Evolutionary conservation across 1,284 basidiomycete species (phyloP).

Genomic region (Fistulina hepatica): DNA sequence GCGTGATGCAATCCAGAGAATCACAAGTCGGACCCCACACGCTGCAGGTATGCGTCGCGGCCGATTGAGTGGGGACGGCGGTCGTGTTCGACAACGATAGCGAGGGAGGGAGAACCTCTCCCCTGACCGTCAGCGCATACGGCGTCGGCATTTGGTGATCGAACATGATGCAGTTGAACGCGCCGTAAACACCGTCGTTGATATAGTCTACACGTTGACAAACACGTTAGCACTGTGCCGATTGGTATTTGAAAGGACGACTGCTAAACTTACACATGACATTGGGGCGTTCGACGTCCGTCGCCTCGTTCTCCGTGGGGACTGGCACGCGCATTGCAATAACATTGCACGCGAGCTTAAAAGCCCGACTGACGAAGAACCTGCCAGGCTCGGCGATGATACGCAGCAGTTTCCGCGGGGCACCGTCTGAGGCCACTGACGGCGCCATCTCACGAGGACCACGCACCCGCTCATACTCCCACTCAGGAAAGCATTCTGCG

Average conservation of each 20-base stretch:
- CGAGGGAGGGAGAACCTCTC: slow-evolving; percentile 41
- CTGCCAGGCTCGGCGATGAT: slow-evolving; percentile 96
- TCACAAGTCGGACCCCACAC: slow-evolving; percentile 82
- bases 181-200: slow-evolving; percentile 96
- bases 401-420: slow-evolving; percentile 49
- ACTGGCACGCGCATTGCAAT: slow-evolving; percentile 75
- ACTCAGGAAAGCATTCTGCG: slow-evolving; percentile 78
- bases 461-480: slow-evolving; percentile 19
- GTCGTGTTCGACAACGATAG: slow-evolving; percentile 24
- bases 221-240: slow-evolving; percentile 12
- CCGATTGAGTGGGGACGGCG: not conserved
- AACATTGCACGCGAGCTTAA: slow-evolving; percentile 88
- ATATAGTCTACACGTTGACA: slow-evolving; percentile 66
- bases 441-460: too few species aligned
- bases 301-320: slow-evolving; percentile 22
- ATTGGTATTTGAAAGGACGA: slow-evolving; percentile 12
- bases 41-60: slow-evolving; percentile 36
- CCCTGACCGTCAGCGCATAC: slow-evolving; percentile 58
- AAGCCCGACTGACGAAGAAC: slow-evolving; percentile 90
- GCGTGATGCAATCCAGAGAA: slow-evolving; percentile 77
- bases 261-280: slow-evolving; percentile 66
- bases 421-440: too few species aligned
- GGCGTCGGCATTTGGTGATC: slow-evolving; percentile 86
- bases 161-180: slow-evolving; percentile 96
- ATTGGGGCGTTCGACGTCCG: slow-evolving; percentile 39